Conservation (phyloP, 108 stramenopile genomes). For the Cyclotella cryptica region DNA sequence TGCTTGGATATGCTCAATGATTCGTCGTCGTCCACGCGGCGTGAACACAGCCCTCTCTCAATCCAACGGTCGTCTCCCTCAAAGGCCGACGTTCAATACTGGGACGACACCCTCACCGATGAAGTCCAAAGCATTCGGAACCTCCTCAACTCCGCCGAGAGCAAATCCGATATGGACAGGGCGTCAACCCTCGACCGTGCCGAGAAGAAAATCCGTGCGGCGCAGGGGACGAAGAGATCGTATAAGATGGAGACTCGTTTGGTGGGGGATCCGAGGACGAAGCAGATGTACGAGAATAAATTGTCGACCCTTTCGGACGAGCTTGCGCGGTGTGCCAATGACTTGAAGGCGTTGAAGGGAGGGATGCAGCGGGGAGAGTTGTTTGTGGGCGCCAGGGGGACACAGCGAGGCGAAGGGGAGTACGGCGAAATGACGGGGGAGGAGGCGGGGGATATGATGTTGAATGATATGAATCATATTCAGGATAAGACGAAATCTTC, state of each 20-base stretch:
- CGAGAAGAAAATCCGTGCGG: conserved; percentile 70
- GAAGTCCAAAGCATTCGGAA: conserved; percentile 70
- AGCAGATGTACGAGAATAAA: conserved; percentile 62
- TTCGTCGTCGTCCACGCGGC: neutral
- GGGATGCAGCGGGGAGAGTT: conserved; percentile 69
- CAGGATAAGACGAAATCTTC: conserved; percentile 90
- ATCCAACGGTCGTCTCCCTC: neutral
- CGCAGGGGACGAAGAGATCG: conserved; percentile 74
- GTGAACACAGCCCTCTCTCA: neutral
- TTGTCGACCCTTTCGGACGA: conserved; percentile 64
- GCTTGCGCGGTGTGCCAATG: conserved; percentile 63
- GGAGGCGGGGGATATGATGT: conserved; percentile 76
- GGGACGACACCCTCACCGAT: conserved; percentile 83
- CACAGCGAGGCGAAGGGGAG: conserved; percentile 22
- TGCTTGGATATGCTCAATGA: neutral
- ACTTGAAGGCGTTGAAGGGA: conserved; percentile 70
- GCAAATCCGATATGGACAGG: conserved; percentile 55
- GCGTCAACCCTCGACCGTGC: conserved; percentile 65
- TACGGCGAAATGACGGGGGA: conserved; percentile 57
- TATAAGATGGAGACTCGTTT: conserved; percentile 90
- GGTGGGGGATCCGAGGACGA: conserved; percentile 62
- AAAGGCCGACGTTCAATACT: conserved; percentile 88
- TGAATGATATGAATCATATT: conserved; percentile 65
- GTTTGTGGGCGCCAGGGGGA: conserved; percentile 57
- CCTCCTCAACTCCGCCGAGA: conserved; percentile 55